Conservation (phyloP, 768 basidiomycete genomes). For the Naganishia antarctica region DNA sequence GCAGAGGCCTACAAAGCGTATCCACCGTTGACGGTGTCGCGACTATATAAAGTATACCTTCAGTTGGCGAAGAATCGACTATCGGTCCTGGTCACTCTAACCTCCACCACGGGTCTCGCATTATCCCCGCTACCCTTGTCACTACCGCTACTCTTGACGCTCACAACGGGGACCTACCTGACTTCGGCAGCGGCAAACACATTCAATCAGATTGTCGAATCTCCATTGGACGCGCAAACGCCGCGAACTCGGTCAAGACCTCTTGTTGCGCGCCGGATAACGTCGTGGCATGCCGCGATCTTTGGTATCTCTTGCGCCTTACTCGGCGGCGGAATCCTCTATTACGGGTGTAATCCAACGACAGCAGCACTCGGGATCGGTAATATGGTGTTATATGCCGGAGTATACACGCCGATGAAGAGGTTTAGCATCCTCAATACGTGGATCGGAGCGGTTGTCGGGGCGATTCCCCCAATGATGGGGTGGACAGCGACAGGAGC, state of each 20-base stretch:
- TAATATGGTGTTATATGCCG: constrained; percentile 86
- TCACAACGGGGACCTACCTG: constrained; percentile 81
- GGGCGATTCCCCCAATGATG: constrained; percentile 89
- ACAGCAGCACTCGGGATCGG: constrained; percentile 75
- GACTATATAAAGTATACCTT: constrained; percentile 62
- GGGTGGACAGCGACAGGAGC: constrained; percentile 97
- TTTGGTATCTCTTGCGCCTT: constrained; percentile 75
- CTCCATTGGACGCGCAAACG: constrained; percentile 97
- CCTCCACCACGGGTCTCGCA: constrained; percentile 86
- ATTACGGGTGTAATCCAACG: constrained; percentile 75
- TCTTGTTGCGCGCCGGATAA: constrained; percentile 76
- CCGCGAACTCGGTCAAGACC: constrained; percentile 80
- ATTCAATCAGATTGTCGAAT: constrained; percentile 88
- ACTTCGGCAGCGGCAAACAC: constrained; percentile 92
- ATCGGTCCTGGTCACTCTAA: constrained; percentile 75
- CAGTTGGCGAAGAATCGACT: constrained; percentile 82
- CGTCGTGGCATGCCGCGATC: constrained; percentile 71
- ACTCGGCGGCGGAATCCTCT: constrained; percentile 71
- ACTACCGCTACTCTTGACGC: constrained; percentile 75
- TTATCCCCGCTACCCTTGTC: constrained; percentile 81
- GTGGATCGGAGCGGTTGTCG: constrained; percentile 90
- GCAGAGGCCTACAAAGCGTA: constrained; percentile 1
- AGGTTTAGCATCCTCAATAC: constrained; percentile 76
- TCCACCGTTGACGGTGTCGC: constrained; percentile 28
- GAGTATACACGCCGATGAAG: constrained; percentile 87